Evolutionary conservation across 2,329 filamentous ascomycete species (phyloP), one percentile per base, ranked within the genome.

Genomic region (Neophaeococcomyces mojaviensis): DNA sequence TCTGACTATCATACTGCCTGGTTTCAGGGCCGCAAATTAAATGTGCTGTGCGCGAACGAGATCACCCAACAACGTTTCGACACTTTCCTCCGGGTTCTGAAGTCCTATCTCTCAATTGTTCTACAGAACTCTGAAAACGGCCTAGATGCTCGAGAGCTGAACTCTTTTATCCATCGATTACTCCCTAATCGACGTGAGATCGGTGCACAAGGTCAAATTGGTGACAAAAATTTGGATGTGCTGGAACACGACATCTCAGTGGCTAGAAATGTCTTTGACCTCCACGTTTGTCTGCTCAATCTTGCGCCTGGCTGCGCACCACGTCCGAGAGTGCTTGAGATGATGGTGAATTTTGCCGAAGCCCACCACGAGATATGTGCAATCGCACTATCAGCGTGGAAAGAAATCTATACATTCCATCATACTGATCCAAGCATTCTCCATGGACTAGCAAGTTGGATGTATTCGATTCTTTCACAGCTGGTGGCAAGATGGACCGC

Each of bases 181-280:
- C 35, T 44, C 10, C 41, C 41, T 15, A 44, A 44, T 30, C 41
- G 41, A 16, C 32, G 32, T 19, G 20, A 36, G 33, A 44, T 44
- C 20, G 41, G 41, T 10, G 41, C 41, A 24, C 41, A 44, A 18
- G 41, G 41, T 28, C 41, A 44, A 28, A 30, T 44, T 16, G 41
- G 41, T 10, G 41, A 44, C 22, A 44, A 44, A 30, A 20, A 12
- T 8, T 33, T 33, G 19, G 41, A 44, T 33, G 41, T 44, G 32
- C 41, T 44, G n/a, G 41, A 44, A 20, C 36, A 44, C 33, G 41
- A 44, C 16, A 37, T 44, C 13, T 37, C 36, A n/a, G 41, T 44
- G 2, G 41, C 41, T 37, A 31, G 33, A 3, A 44, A 44, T 24
- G 41, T 44, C 8, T 44, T 44, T 30, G 41, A 44, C n/a, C 22